phyloP scores from a whole-genome alignment of 2,329 filamentous ascomycete species.

The Cordyceps javanica region DNA sequence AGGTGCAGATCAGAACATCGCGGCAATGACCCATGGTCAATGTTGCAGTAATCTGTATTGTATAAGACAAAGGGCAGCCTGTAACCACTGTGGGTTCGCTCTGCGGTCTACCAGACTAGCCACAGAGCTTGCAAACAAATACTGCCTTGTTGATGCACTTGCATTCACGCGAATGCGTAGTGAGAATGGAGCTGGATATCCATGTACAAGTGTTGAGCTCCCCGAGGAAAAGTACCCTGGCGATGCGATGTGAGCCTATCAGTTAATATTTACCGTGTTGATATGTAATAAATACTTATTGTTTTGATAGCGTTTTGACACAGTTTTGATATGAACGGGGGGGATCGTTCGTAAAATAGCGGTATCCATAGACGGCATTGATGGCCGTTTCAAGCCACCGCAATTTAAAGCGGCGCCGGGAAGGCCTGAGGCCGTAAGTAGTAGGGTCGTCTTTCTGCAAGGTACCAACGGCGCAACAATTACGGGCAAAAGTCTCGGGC shows the following conservation, averaged over 20 bases:
- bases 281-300: too few relatives aligned
- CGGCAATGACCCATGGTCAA: neutral
- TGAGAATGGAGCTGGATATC: too few relatives aligned
- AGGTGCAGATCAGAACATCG: too few relatives aligned
- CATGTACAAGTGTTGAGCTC: too few relatives aligned
- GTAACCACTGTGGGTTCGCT: neutral
- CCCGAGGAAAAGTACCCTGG: neutral
- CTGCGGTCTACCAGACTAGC: neutral
- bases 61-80: neutral
- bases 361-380: neutral
- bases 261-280: neutral
- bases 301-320: too few relatives aligned
- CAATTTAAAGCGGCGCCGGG: neutral
- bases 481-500: neutral
- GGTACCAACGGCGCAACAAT: neutral
- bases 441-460: neutral
- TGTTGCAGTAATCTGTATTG: too few relatives aligned
- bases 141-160: neutral
- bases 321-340: neutral
- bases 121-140: neutral
- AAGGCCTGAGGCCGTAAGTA: too few relatives aligned
- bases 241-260: neutral
- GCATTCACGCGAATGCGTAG: neutral
- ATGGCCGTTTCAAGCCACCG: conserved; percentile 1
- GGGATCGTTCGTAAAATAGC: neutral